A percentile compares a stretch with the other conserved stretches of the same genome.
Evolutionary conservation across 495 filamentous ascomycete genomes (phyloP).

Genomic region (Darksidea phi): DNA sequence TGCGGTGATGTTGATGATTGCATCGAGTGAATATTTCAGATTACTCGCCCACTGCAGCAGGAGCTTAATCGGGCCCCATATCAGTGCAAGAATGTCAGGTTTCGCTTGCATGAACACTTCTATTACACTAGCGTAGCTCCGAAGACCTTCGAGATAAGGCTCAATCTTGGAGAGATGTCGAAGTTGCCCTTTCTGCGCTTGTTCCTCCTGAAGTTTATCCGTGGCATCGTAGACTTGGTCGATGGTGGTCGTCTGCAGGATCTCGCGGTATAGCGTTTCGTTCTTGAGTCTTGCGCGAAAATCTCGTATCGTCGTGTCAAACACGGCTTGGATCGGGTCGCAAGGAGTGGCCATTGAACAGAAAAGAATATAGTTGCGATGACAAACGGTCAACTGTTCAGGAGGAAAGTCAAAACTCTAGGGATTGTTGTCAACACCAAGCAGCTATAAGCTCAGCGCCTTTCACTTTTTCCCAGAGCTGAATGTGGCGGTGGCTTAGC

Average conservation of each 20-base stretch:
- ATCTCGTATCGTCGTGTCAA: conserved; percentile 16
- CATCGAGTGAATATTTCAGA: conserved; percentile 37
- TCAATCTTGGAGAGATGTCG: conserved; percentile 21
- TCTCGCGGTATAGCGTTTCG: conserved; percentile 26
- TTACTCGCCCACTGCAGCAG: conserved; percentile 39
- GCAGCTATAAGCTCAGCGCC: too few species aligned
- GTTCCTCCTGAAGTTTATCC: conserved; percentile 39
- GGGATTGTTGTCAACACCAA: too few species aligned
- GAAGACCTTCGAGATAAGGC: conserved; percentile 38
- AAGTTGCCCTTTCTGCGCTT: conserved; percentile 29
- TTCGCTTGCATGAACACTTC: conserved; percentile 43
- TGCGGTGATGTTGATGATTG: conserved; percentile 28
- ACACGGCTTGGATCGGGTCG: not conserved
- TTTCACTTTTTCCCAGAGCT: too few species aligned
- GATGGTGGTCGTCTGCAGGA: conserved; percentile 28
- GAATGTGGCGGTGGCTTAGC: too few species aligned
- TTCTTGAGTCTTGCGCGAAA: conserved; percentile 32
- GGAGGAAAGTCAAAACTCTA: too few species aligned
- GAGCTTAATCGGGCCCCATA: conserved; percentile 45
- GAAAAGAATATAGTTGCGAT: too few species aligned
- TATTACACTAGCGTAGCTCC: conserved; percentile 35
- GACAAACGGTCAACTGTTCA: too few species aligned
- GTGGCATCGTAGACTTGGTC: conserved; percentile 37
- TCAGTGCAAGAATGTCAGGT: conserved; percentile 41
- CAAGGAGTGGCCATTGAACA: too few species aligned